A percentile compares a stretch with the other conserved stretches of the same genome.
These are phyloP conservation scores for Malus hybrid DNA, from an alignment of 331 rosid species.

Conservation along the genomic window DNA sequence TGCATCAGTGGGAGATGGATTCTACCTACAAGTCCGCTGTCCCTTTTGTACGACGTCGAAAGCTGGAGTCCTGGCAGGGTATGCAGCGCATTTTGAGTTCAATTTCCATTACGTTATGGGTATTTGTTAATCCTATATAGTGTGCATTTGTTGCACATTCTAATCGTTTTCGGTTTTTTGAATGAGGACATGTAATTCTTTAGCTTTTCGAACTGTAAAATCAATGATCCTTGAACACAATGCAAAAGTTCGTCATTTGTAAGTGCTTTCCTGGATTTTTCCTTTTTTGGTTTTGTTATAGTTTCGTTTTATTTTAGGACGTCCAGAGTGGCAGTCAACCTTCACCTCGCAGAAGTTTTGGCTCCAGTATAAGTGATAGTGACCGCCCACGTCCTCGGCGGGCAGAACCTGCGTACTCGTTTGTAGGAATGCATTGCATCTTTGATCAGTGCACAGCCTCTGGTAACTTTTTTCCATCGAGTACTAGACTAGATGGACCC, in stretches of 20 bases:
- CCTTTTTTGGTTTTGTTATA: background rate
- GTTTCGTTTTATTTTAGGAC: constrained; percentile 35
- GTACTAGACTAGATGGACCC: background rate
- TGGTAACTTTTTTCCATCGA: constrained; percentile 34
- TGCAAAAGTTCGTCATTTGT: background rate
- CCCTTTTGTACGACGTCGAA: constrained; percentile 80
- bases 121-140: background rate
- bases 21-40: constrained; percentile 57
- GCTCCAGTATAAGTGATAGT: constrained; percentile 66
- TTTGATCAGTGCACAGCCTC: constrained; percentile 91
- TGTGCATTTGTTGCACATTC: background rate
- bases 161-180: background rate
- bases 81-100: constrained; percentile 7
- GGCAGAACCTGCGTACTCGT: constrained; percentile 81
- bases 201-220: background rate
- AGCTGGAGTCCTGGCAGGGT: constrained; percentile 80
- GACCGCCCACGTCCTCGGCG: constrained; percentile 45
- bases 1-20: constrained; percentile 98
- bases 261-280: background rate
- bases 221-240: background rate
- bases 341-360: constrained; percentile 67
- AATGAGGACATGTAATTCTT: background rate
- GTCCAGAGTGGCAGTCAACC: constrained; percentile 47
- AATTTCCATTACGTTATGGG: background rate
- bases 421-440: constrained; percentile 95